Base-by-base conservation (phyloP, 2,329 filamentous ascomycete genomes). In the Paecilomyces sp. region DNA sequence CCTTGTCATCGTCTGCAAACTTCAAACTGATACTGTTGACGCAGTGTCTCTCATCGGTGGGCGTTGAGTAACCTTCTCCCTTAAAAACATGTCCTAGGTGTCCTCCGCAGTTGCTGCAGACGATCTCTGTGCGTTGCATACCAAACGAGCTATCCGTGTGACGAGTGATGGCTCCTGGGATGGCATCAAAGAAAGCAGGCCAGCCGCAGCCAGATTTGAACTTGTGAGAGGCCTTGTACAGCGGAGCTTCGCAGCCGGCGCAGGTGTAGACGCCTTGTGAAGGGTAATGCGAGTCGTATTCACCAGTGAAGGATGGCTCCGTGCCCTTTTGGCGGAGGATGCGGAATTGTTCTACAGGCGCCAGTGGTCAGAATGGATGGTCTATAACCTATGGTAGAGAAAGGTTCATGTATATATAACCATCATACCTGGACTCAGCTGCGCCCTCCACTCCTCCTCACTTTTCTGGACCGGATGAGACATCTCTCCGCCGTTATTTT, bases 131-230 rank as follows among this genome's bases (percentile, higher is more conserved):
- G 65, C 94, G 82, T 70, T 82, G 73, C 90, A 96, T 96, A 54
- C 93, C 93, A 57, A 92, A 83, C 0, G 86, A 81, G 55, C 77
- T 79, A 75, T 99, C 94, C 64, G 86, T 85, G 70, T 93, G 88
- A 63, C 93, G 83, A 36, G 85, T 90, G 12, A 99, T 91, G 0
- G 93, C 93, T 2, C 92, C 92, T 0, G 94, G 93, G 57, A 99
- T 85, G 65, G 89, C 93, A 76, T 99, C 94, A 73, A 93, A 99
- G 78, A 97, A 99, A 12, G 94, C 94, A 0, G 94, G 94, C 94
- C 94, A 99, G 62, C 94, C 94, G 76, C 94, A 99, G 51, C 92
- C 91, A 18, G 90, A 95, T 76, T 90, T 90, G 83, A 99, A 99
- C 76, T 99, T 99, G 78, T 96, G 92, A 63, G 83, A 83, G 30